A percentile compares a stretch with the other conserved stretches of the same genome.
Evolutionary conservation across 148 eudicot species (phyloP).

Genomic region (Rhododendron ovatum): DNA sequence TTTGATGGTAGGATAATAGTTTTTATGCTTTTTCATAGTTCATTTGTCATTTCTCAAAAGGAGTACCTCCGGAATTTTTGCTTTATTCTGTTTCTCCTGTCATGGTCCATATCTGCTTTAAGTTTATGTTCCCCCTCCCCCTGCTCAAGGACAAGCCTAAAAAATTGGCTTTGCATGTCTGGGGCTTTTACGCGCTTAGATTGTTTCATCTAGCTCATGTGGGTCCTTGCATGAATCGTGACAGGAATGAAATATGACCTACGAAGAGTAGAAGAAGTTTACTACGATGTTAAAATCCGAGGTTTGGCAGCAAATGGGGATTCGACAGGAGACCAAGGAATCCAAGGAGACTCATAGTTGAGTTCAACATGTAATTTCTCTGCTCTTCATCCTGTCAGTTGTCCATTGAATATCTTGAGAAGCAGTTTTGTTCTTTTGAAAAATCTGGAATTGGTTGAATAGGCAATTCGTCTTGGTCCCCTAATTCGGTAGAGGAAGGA

Average conservation of each 20-base stretch:
- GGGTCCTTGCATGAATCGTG: not conserved
- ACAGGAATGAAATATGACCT: conserved; percentile 95
- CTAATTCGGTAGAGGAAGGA: not conserved
- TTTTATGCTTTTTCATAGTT: not conserved
- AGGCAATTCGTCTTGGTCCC: not conserved
- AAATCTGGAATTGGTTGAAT: not conserved
- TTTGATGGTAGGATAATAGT: conserved; percentile 64
- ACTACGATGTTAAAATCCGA: conserved; percentile 91
- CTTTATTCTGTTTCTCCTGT: not conserved
- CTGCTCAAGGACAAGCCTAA: not conserved
- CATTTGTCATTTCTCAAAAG: not conserved
- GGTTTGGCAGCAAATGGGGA: conserved; percentile 57
- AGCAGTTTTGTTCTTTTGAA: not conserved
- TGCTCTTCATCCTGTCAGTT: not conserved
- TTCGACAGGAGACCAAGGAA: conserved; percentile 37
- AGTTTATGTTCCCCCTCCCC: not conserved
- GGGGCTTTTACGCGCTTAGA: not conserved
- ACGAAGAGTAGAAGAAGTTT: conserved; percentile 89
- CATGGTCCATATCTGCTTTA: not conserved
- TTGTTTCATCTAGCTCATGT: not conserved
- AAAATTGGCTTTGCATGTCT: not conserved
- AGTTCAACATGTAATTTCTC: not conserved
- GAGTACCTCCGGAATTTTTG: not conserved
- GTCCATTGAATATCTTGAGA: not conserved
- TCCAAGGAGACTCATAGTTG: conserved; percentile 22